These are phyloP conservation scores for Cetraspora pellucida DNA, from an alignment of 192 early-diverging fungal species.

Conservation along the genomic window DNA sequence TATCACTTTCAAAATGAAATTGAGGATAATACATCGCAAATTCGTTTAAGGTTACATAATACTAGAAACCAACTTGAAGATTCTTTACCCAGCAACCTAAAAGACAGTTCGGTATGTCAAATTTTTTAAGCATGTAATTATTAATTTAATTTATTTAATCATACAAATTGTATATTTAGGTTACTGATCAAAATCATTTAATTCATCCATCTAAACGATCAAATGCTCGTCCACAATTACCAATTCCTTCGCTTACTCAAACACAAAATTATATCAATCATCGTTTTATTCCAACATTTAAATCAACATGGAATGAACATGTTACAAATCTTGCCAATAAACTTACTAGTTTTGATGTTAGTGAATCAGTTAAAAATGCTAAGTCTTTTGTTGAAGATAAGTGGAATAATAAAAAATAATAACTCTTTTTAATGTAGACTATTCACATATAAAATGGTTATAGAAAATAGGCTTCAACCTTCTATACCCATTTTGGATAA, in stretches of 20 bases:
- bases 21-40: slow-evolving; percentile 19
- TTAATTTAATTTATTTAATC: neutral
- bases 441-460: too few relatives aligned
- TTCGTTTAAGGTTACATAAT: neutral
- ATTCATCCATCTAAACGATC: neutral
- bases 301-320: slow-evolving; percentile 33
- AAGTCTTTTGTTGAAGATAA: neutral
- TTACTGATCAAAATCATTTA: neutral
- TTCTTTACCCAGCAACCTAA: slow-evolving; percentile 2
- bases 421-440: neutral
- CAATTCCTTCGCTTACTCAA: slow-evolving; percentile 18
- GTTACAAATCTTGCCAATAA: neutral
- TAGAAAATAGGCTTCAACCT: too few relatives aligned
- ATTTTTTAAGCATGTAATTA: neutral
- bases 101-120: neutral
- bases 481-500: too few relatives aligned
- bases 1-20: slow-evolving; percentile 24
- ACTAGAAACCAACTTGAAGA: neutral
- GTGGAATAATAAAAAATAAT: slow-evolving; percentile 2
- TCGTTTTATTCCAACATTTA: slow-evolving; percentile 30
- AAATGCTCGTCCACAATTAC: slow-evolving; percentile 19
- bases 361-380: neutral
- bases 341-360: slow-evolving; percentile 6
- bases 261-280: slow-evolving; percentile 17
- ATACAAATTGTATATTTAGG: neutral